Conservation (phyloP, 208 protist species). For the Leishmania gerbilli region DNA sequence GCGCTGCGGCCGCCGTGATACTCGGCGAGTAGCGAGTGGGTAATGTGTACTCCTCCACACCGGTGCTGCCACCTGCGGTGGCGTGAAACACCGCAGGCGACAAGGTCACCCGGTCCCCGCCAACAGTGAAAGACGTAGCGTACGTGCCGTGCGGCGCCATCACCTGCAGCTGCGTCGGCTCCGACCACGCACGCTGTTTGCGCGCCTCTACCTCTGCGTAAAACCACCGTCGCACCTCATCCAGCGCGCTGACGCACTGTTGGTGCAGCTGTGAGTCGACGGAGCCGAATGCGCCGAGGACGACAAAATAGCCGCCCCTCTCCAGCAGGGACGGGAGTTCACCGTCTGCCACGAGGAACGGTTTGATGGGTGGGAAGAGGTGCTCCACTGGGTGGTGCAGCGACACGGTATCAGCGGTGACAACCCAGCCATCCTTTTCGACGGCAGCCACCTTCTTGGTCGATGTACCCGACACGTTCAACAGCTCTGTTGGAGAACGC, state of each 20-base stretch:
- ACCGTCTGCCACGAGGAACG: constrained; percentile 18
- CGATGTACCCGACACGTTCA: background rate
- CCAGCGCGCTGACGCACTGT: constrained; percentile 40
- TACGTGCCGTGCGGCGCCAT: constrained; percentile 26
- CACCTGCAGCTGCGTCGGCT: constrained; percentile 35
- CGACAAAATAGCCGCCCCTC: constrained; percentile 61
- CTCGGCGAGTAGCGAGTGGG: constrained; percentile 26
- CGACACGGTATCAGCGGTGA: background rate
- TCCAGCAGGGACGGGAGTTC: constrained; percentile 36
- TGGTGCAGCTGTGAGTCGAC: constrained; percentile 55
- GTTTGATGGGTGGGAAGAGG: constrained; percentile 29
- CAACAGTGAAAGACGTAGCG: constrained; percentile 19
- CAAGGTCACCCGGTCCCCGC: constrained; percentile 18
- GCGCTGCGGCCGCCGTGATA: constrained; percentile 7
- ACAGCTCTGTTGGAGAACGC: constrained; percentile 10
- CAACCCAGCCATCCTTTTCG: background rate
- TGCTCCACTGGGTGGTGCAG: constrained; percentile 4
- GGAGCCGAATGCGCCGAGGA: constrained; percentile 57
- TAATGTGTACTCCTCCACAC: constrained; percentile 19
- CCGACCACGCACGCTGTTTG: constrained; percentile 39
- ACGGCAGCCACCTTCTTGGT: background rate
- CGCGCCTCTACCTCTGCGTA: constrained; percentile 41
- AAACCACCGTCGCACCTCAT: constrained; percentile 46
- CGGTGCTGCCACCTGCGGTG: background rate
- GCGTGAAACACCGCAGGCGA: constrained; percentile 11